Percentiles rank a stretch among this genome's conserved stretches.
phyloP scores from a whole-genome alignment of 805 yeast genomes.

The Yarrowia divulgata region DNA sequence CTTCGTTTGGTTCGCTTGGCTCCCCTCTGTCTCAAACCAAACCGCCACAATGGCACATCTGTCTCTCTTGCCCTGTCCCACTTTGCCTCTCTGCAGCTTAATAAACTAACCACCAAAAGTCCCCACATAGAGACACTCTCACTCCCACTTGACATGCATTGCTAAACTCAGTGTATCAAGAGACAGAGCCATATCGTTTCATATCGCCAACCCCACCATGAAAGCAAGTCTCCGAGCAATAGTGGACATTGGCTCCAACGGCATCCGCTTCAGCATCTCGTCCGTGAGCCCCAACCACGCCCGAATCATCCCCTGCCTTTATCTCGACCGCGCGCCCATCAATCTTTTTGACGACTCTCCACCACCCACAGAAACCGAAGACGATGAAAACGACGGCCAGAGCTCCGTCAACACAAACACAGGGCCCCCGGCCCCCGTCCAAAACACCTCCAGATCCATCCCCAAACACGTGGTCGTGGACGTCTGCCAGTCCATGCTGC shows the following conservation, averaged over 20 bases:
- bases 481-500: slow-evolving; percentile 66
- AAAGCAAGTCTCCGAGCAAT: slow-evolving; percentile 54
- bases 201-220: slow-evolving; percentile 1
- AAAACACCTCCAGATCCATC: slow-evolving; percentile 42
- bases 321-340: slow-evolving; percentile 74
- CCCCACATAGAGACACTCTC: slow-evolving; percentile 1
- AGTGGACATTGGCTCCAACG: slow-evolving; percentile 81
- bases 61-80: slow-evolving; percentile 3
- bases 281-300: slow-evolving; percentile 74
- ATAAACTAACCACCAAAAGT: slow-evolving; percentile 9
- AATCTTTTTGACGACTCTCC: slow-evolving; percentile 56
- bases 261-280: slow-evolving; percentile 73
- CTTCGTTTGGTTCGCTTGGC: slow-evolving; percentile 5
- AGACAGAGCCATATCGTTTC: no score
- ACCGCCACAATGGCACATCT: slow-evolving; percentile 5
- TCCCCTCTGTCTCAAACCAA: not conserved
- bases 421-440: slow-evolving; percentile 23
- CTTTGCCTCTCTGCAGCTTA: slow-evolving; percentile 1
- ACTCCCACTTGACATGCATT: slow-evolving; percentile 34
- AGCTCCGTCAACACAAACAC: slow-evolving; percentile 36
- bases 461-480: slow-evolving; percentile 60
- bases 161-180: slow-evolving; percentile 16
- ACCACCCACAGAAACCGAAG: slow-evolving; percentile 21
- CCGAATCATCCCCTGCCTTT: slow-evolving; percentile 77
- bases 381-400: slow-evolving; percentile 36